Evolutionary conservation across 2,329 filamentous ascomycete genomes (phyloP), one percentile per base, ranked within the genome.

Genomic region (Beauveria medogensis): DNA sequence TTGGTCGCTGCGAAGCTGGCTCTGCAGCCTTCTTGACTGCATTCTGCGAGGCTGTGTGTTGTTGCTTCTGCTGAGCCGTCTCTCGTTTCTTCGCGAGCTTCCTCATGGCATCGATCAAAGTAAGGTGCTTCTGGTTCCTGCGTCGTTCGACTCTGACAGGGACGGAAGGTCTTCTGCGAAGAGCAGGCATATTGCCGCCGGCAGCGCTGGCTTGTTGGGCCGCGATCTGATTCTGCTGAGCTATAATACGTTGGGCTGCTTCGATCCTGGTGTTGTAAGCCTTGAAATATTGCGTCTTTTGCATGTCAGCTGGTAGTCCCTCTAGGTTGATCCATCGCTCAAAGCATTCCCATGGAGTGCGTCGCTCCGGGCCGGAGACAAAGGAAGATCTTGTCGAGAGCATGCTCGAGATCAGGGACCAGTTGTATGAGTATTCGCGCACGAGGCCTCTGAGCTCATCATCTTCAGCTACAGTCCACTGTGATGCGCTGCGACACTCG

Each of bases 301-400:
- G 87, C 88, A 97, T 95, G 65, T 99, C 94, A 12, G 88, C 85
- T 5, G 94, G 93, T 43, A 97, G 79, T 1, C 92, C 92, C 75
- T 97, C 94, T 14, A 97, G 78, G 66, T 90, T 87, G 59, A 97
- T 89, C 93, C 93, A 99, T 48, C 94, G 85, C 74, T 99, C 94
- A 68, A 99, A 99, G 71, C 94, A 99, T 75, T 99, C 94, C 94
- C 94, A 99, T 0, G 93, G 92, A 3, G 93, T 97, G 53, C 94
- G 85, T 64, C 94, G 84, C 71, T 97, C 93, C 12, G 91, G 86
- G 2, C 91, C 91, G 22, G 92, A 93, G n/a, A 86, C 82, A 69
- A 91, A 95, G 16, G 86, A 72, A 0, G 91, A 95, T 57, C 85
- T 85, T 18, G 88, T 82, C 2, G 85, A 82, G 58, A 97, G 78